These are phyloP conservation scores for Hypholoma sublateritium DNA, from an alignment of 768 basidiomycete genomes.

Conservation along the genomic window DNA sequence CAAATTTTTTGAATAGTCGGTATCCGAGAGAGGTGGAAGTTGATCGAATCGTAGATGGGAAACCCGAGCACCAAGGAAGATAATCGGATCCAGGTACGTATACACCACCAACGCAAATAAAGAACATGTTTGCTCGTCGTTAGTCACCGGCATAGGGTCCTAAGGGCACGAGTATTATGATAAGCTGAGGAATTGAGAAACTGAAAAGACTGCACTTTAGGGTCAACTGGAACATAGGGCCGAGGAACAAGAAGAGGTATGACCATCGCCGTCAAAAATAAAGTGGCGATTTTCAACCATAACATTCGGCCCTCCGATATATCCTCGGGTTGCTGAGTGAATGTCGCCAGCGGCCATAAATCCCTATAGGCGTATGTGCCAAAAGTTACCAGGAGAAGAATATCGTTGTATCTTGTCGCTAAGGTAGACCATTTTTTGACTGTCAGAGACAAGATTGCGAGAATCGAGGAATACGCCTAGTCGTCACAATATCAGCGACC, in stretches of 20 bases:
- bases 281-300: constrained; percentile 48
- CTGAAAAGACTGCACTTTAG: constrained; percentile 25
- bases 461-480: constrained; percentile 40
- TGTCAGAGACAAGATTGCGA: constrained; percentile 37
- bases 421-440: constrained; percentile 28
- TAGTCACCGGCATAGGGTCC: constrained; percentile 30
- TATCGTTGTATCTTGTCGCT: constrained; percentile 21
- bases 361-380: constrained; percentile 49
- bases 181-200: neutral
- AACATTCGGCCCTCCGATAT: constrained; percentile 40
- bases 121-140: constrained; percentile 53
- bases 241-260: constrained; percentile 55
- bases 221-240: constrained; percentile 50
- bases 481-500: neutral
- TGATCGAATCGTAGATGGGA: constrained; percentile 48
- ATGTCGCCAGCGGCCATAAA: constrained; percentile 55
- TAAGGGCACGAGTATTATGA: constrained; percentile 6
- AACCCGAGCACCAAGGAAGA: constrained; percentile 43
- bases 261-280: constrained; percentile 40
- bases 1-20: constrained; percentile 37
- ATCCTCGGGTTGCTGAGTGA: constrained; percentile 42
- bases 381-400: constrained; percentile 30
- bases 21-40: constrained; percentile 62
- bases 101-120: constrained; percentile 43
- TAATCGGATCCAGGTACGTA: constrained; percentile 53